Evolutionary conservation across 73 alveolate species (phyloP), one percentile per base, ranked within the genome.

Genomic region (Paramecium caudatum): DNA sequence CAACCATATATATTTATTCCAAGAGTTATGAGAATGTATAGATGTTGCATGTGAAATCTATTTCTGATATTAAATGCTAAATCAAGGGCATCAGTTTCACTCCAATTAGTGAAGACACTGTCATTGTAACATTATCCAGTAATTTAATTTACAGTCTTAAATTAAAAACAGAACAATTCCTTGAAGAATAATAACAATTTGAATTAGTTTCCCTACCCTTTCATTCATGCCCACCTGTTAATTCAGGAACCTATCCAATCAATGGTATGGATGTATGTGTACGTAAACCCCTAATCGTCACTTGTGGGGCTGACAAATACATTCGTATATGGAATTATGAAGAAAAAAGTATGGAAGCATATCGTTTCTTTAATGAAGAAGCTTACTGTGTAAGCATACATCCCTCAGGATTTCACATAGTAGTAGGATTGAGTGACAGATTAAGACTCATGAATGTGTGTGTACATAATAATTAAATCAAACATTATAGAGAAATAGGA

Each of bases 291-390:
- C 91, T 98, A 55, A 95, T 98, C 27, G 99, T 96, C 61, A 98
- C 99, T 32, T 99, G 99, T 90, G 97, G 99, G 47, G 91, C 93
- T 27, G 99, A 99, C 93, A 98, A 98, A 90, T 95, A 99, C 32
- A 99, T 99, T 9, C 90, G 99, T 21, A 97, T 99, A 10, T 99
- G 99, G 99, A 98, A 99, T 94, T 99, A 97, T 82, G 96, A 92
- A 83, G 96, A 95, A 91, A 94, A 95, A 92, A 93, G 94, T 55
- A 98, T 98, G 62, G 99, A 98, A 92, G 96, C 97, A 46, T 90
- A 95, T 81, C 95, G 94, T 91, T 69, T 87, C 46, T 97, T 97
- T 94, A 96, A 94, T 48, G 99, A 96, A 90, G 99, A 95, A 90
- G 99, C 97, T 8, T 93, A 91, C 82, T 95, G 96, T 30, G 94